A percentile compares a stretch with the other conserved stretches of the same genome.
Evolutionary conservation across 345 rosid genomes (phyloP).

Genomic region (Trapa bicornis): DNA sequence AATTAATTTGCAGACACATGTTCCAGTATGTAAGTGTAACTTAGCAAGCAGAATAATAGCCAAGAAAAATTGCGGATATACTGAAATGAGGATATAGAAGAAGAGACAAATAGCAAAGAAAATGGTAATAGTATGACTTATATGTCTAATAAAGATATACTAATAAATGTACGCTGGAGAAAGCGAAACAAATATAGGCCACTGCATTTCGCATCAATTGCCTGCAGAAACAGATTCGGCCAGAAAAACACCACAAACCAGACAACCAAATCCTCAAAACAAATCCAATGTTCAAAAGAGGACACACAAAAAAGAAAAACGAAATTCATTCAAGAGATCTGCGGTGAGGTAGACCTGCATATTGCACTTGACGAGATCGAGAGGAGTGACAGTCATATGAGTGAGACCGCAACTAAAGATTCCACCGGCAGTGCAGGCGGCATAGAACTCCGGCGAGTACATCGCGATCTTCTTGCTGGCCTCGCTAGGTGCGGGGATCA

Average conservation of each 20-base stretch:
- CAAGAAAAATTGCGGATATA: not conserved
- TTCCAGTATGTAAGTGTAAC: not conserved
- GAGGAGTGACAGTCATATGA: slow-evolving; percentile 81
- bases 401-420: slow-evolving; percentile 68
- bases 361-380: slow-evolving; percentile 93
- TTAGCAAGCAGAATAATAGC: not conserved
- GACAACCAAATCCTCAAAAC: not conserved
- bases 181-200: not conserved
- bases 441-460: slow-evolving; percentile 71
- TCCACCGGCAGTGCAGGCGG: slow-evolving; percentile 76
- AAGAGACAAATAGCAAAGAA: not conserved
- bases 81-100: not conserved
- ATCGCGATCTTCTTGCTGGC: slow-evolving; percentile 43
- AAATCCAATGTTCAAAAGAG: not conserved
- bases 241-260: not conserved
- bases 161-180: not conserved
- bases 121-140: not conserved
- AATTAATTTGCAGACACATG: not conserved
- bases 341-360: slow-evolving; percentile 57
- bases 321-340: not conserved
- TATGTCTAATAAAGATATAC: not conserved
- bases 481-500: slow-evolving; percentile 56
- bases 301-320: not conserved
- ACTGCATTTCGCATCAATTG: too few relatives aligned
- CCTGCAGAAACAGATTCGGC: too few relatives aligned